Conservation (phyloP, 108 stramenopile genomes). For the Conticribra weissflogii region DNA sequence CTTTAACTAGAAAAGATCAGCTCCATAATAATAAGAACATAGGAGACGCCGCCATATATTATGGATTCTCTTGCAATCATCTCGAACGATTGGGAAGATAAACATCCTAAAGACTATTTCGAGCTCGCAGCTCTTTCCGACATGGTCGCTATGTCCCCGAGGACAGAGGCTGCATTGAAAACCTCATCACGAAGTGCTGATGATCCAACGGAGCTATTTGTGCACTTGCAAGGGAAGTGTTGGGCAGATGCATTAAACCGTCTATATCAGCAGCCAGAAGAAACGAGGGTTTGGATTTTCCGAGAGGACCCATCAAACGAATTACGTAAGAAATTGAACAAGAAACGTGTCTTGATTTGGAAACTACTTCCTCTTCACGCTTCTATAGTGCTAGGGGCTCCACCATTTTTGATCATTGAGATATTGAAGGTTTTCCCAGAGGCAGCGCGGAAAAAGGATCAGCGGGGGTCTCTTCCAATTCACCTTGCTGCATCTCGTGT, state of each 20-base stretch:
- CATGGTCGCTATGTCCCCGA: too few species aligned
- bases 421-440: constrained; percentile 10
- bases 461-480: constrained; percentile 10
- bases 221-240: background rate
- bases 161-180: too few species aligned
- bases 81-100: too few species aligned
- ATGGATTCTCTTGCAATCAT: too few species aligned
- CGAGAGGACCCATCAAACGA: constrained; percentile 6
- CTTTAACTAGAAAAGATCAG: too few species aligned
- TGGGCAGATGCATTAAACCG: constrained; percentile 17
- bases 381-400: constrained; percentile 16
- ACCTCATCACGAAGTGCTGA: too few species aligned
- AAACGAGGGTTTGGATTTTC: constrained; percentile 17
- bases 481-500: constrained; percentile 23
- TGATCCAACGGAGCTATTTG: constrained; percentile 4
- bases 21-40: too few species aligned
- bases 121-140: too few species aligned
- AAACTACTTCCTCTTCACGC: constrained; percentile 21
- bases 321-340: background rate
- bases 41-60: too few species aligned
- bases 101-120: too few species aligned
- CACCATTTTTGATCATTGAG: constrained; percentile 16
- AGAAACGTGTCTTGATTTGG: background rate
- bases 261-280: constrained; percentile 2
- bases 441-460: constrained; percentile 11